phyloP scores from a whole-genome alignment of 768 basidiomycete species.

The Suillus discolor region DNA sequence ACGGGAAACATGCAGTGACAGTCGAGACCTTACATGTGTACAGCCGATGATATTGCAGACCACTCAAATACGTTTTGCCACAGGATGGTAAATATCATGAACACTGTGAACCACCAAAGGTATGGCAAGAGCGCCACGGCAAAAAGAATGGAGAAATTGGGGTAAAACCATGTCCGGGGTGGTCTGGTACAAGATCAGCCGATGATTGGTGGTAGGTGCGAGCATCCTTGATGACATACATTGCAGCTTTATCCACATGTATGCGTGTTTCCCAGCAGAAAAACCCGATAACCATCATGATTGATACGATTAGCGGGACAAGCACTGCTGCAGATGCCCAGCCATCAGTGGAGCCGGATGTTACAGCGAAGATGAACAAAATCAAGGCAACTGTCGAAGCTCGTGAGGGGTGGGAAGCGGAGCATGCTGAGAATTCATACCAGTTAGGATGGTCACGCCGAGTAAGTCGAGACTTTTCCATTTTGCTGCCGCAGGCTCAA shows the following conservation, averaged over 20 bases:
- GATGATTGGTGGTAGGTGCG: background rate
- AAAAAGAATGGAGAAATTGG: conserved; percentile 44
- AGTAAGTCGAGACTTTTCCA: conserved; percentile 39
- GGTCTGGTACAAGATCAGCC: conserved; percentile 29
- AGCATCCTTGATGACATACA: conserved; percentile 33
- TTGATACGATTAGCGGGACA: conserved; percentile 47
- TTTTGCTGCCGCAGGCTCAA: conserved; percentile 13
- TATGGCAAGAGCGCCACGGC: conserved; percentile 39
- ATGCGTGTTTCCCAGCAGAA: conserved; percentile 52
- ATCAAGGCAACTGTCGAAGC: conserved; percentile 28
- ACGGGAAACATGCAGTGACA: conserved; percentile 10
- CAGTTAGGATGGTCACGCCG: conserved; percentile 42
- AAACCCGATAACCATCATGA: conserved; percentile 43
- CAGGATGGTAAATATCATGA: conserved; percentile 36
- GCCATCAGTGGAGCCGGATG: conserved; percentile 48
- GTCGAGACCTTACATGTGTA: conserved; percentile 37
- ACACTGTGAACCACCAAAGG: conserved; percentile 44
- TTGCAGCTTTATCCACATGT: conserved; percentile 42
- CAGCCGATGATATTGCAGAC: conserved; percentile 40
- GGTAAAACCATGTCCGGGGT: conserved; percentile 44
- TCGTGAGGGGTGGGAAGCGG: background rate
- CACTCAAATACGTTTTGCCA: conserved; percentile 48
- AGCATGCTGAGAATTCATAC: conserved; percentile 20
- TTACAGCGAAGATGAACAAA: conserved; percentile 44
- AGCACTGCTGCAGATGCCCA: conserved; percentile 51